Conservation (phyloP, 2,329 filamentous ascomycete genomes). For the Parastagonospora avenae region DNA sequence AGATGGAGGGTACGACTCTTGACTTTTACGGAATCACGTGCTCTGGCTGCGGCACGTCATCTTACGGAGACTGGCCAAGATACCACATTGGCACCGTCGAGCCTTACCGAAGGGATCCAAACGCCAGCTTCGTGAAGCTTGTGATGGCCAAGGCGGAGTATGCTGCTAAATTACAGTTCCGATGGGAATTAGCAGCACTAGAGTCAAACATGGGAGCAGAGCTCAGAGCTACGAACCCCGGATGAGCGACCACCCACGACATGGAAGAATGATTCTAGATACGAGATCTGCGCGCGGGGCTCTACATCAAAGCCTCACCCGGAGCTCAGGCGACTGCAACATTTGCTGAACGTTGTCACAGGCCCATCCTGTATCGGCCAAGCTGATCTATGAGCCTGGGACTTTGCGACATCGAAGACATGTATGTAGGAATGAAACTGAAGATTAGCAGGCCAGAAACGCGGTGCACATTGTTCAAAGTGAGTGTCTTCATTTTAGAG, state of each 20-base stretch:
- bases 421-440: too few relatives aligned
- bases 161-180: slow-evolving; percentile 9
- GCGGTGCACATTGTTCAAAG: too few relatives aligned
- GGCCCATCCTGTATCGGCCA: too few relatives aligned
- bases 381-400: too few relatives aligned
- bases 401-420: too few relatives aligned
- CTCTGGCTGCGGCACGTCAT: slow-evolving; percentile 10
- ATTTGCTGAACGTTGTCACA: too few relatives aligned
- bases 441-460: too few relatives aligned
- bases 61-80: slow-evolving; percentile 19
- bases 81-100: slow-evolving; percentile 17
- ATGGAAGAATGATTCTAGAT: too few relatives aligned
- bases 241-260: not conserved
- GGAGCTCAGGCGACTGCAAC: too few relatives aligned
- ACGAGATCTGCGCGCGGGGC: too few relatives aligned
- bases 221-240: not conserved
- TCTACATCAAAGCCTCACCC: too few relatives aligned
- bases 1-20: slow-evolving; percentile 13
- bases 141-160: slow-evolving; percentile 13
- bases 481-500: too few relatives aligned
- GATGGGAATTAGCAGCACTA: not conserved
- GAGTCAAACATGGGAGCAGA: not conserved
- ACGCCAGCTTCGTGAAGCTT: slow-evolving; percentile 13
- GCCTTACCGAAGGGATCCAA: slow-evolving; percentile 18
- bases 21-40: slow-evolving; percentile 17